Conservation (phyloP, 2,329 filamentous ascomycete species). For the Leptographium galeiforme region DNA sequence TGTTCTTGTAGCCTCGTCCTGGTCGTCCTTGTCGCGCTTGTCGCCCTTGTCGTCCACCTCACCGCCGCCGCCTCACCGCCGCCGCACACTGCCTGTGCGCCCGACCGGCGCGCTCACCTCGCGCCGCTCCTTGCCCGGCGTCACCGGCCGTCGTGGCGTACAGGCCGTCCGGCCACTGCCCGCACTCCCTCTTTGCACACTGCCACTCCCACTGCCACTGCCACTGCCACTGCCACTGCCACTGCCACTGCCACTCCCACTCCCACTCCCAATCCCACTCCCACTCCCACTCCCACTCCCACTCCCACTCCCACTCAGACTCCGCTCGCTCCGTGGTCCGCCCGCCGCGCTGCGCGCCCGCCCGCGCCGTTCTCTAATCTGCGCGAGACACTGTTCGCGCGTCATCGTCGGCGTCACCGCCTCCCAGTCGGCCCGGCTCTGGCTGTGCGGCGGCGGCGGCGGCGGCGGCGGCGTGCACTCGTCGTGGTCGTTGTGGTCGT, state of each 20-base stretch:
- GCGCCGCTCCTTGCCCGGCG: conserved; percentile 9
- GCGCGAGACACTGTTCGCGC: conserved; percentile 60
- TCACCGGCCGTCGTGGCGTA: conserved; percentile 7
- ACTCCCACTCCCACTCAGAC: neutral
- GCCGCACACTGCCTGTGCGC: conserved; percentile 3
- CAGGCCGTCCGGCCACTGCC: neutral
- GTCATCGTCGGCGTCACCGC: conserved; percentile 53
- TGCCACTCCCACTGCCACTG: neutral
- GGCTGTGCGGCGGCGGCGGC: no score
- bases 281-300: neutral
- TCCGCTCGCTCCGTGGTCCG: neutral
- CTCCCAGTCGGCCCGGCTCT: no score
- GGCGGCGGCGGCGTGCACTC: no score
- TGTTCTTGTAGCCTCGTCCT: neutral
- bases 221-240: neutral
- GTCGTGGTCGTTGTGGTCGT: neutral
- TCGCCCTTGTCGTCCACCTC: neutral
- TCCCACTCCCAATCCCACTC: neutral
- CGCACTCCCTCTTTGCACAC: neutral
- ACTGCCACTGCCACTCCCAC: no score
- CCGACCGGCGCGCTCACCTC: conserved; percentile 11
- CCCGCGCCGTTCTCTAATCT: conserved; percentile 60
- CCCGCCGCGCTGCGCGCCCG: conserved; percentile 48
- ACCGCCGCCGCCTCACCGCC: conserved; percentile 3
- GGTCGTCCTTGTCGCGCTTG: neutral